These are phyloP conservation scores for Stachybotrys elegans DNA, from an alignment of 2,329 filamentous ascomycete species.

Conservation along the genomic window DNA sequence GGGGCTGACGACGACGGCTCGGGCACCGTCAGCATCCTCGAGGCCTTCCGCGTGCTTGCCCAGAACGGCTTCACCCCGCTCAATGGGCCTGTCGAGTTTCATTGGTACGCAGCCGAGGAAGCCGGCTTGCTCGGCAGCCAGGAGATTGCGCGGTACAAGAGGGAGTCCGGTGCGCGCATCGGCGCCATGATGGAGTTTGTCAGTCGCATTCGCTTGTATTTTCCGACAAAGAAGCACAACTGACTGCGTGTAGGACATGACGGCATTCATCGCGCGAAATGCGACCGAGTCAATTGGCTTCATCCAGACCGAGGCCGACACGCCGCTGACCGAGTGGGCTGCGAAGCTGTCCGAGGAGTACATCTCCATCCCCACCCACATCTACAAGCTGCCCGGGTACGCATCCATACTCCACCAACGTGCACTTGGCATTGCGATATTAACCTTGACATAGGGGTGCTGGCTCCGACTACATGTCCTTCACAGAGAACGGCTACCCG, in stretches of 20 bases:
- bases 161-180: conserved; percentile 54
- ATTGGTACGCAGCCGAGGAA: conserved; percentile 78
- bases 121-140: conserved; percentile 61
- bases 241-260: conserved; percentile 47
- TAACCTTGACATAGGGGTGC: conserved; percentile 21
- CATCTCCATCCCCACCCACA: conserved; percentile 25
- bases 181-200: conserved; percentile 67
- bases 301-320: conserved; percentile 31
- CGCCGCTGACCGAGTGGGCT: conserved; percentile 29
- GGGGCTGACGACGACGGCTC: conserved; percentile 72
- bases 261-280: conserved; percentile 30
- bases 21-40: conserved; percentile 68
- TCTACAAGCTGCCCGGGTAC: conserved; percentile 25
- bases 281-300: conserved; percentile 33
- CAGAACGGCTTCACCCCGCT: conserved; percentile 30
- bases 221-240: too few species aligned
- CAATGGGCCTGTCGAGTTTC: conserved; percentile 58
- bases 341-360: conserved; percentile 28
- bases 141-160: conserved; percentile 63
- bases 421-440: too few species aligned
- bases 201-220: too few species aligned
- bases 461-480: conserved; percentile 37
- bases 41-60: conserved; percentile 62
- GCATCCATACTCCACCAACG: too few species aligned
- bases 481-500: conserved; percentile 31